Evolutionary conservation across 2,329 filamentous ascomycete species (phyloP), one percentile per base, ranked within the genome.

Genomic region (Penicillium italicum): DNA sequence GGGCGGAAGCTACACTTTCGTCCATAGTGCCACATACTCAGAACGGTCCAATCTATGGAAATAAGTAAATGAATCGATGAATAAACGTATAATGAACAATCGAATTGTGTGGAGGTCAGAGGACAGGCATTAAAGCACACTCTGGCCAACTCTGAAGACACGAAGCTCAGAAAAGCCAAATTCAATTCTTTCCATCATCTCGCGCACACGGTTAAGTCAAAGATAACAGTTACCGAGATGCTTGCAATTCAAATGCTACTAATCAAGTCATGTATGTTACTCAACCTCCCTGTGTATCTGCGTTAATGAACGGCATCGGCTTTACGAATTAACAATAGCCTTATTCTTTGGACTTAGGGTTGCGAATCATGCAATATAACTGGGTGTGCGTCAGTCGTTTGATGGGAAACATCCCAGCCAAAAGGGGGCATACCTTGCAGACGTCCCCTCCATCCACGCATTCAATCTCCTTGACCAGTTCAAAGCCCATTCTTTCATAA

Each of bases 401-500:
- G 44, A 42, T 10, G 28, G 45, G 24, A 2, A 11, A 7, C 12
- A 31, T 1, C 22, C 51, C 6, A 28, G 20, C 30, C 36, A 20
- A 30, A 31, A 41, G 28, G 45, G 64, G 46, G 64, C 69, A 40
- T 43, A 85, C 69, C 66, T 78, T 80, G 58, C 82, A 84, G 1
- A 73, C 70, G 28, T 81, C 81, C 3, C 82, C 83, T 2, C 80
- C 78, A 65, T 89, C 86, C 55, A 84, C 80, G 69, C 86, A 89
- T 53, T 83, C 77, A 78, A 90, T 85, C 66, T 87, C 82, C 66
- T 80, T 84, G 8, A 79, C 80, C 52, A 87, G 75, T 65, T 79
- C 74, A 69, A 90, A 91, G 5, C 87, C 88, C 78, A 89, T 82
- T 55, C 79, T 80, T 62, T 85, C 81, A 69, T 91, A 91, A 22